Evolutionary conservation across 2,329 filamentous ascomycete genomes (phyloP).

Genomic region (Zymoseptoria ardabiliae): DNA sequence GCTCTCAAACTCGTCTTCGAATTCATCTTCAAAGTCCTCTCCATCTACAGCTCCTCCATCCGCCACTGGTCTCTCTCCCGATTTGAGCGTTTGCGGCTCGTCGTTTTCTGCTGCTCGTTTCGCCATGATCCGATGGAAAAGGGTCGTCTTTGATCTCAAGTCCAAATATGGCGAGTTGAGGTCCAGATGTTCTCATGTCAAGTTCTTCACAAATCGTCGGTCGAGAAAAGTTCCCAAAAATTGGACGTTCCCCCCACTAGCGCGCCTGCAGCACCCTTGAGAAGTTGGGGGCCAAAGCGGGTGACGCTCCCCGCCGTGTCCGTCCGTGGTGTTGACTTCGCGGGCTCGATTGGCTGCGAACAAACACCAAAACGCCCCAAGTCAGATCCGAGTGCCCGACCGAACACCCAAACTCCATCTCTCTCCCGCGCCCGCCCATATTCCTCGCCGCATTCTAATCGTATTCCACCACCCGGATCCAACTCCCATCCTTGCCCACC

Average conservation of each 20-base stretch:
- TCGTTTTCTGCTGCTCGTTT: conserved; percentile 52
- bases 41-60: conserved; percentile 45
- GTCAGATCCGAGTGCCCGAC: neutral
- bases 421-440: neutral
- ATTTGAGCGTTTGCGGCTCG: conserved; percentile 49
- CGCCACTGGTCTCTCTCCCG: conserved; percentile 51
- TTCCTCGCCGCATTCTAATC: neutral
- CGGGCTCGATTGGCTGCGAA: neutral
- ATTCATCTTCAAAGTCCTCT: conserved; percentile 88
- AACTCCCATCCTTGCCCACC: neutral
- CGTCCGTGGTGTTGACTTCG: neutral
- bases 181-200: neutral
- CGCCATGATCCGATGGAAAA: conserved; percentile 42
- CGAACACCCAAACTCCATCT: neutral
- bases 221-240: neutral
- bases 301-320: neutral
- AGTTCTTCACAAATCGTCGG: neutral
- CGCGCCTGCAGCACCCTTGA: neutral
- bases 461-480: neutral
- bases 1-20: conserved; percentile 84
- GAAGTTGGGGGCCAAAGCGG: neutral
- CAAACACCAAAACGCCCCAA: neutral
- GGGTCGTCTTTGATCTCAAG: neutral
- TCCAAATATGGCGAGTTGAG: neutral
- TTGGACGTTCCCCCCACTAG: neutral